These are phyloP conservation scores for Syzygium oleosum DNA, from an alignment of 345 rosid species.

Conservation along the genomic window DNA sequence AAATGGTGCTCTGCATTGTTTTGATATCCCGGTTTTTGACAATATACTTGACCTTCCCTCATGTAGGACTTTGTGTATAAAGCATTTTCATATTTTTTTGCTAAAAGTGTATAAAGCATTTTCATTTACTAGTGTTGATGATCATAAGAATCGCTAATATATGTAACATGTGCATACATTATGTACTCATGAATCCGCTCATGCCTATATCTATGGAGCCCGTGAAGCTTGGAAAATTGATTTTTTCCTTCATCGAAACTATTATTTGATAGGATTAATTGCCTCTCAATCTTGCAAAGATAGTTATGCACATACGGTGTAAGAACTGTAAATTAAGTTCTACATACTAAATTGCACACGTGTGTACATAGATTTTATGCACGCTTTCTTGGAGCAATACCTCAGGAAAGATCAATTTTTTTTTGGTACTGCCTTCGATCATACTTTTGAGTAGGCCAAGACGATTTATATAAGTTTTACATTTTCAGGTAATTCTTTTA, in stretches of 20 bases:
- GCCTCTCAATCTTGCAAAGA: not conserved
- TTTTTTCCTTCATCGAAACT: not conserved
- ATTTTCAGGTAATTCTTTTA: constrained; percentile 65
- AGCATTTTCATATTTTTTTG: too few species aligned
- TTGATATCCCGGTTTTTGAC: not conserved
- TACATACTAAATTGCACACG: not conserved
- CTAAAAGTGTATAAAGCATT: not conserved
- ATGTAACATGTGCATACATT: not conserved
- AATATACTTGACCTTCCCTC: not conserved
- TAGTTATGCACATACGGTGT: not conserved
- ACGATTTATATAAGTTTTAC: not conserved
- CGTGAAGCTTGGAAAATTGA: not conserved
- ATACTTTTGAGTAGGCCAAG: not conserved
- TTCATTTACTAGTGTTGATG: not conserved
- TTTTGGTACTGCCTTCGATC: not conserved
- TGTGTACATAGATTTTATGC: not conserved
- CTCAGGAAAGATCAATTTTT: not conserved
- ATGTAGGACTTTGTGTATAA: not conserved
- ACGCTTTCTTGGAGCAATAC: not conserved
- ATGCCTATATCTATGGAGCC: not conserved
- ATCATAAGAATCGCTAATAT: not conserved
- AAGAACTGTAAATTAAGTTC: not conserved
- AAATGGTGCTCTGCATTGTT: not conserved
- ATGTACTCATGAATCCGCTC: not conserved
- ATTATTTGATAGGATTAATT: not conserved